Percentiles rank a stretch among this genome's conserved stretches.
Conservation (phyloP, 345 rosid genomes). For the Noccaea caerulescens region DNA sequence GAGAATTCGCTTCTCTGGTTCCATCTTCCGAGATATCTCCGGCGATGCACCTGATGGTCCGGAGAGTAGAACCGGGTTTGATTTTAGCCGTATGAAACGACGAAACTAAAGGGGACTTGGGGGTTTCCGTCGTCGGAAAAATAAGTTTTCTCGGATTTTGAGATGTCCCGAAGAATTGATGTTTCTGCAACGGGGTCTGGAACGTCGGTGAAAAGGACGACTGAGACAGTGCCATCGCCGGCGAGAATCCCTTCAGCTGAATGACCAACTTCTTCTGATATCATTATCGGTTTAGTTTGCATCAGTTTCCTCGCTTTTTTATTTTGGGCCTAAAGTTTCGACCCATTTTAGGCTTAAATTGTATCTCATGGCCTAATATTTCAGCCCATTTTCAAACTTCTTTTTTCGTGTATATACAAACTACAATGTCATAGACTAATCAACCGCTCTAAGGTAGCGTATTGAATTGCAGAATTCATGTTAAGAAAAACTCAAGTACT, state of each 20-base stretch:
- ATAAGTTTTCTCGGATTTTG: not conserved
- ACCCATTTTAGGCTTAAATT: not conserved
- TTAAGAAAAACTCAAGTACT: not conserved
- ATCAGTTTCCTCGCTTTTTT: slow-evolving; percentile 1
- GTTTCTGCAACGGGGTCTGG: slow-evolving; percentile 7
- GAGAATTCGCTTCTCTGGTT: slow-evolving; percentile 23
- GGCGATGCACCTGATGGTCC: slow-evolving; percentile 34
- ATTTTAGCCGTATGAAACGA: slow-evolving; percentile 2
- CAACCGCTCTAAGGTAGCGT: not conserved
- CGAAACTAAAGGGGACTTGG: slow-evolving; percentile 14
- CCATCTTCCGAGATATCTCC: slow-evolving; percentile 27
- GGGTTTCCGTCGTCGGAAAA: slow-evolving; percentile 7
- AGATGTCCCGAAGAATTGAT: not conserved
- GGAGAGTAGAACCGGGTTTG: slow-evolving; percentile 35
- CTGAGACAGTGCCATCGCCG: slow-evolving; percentile 47
- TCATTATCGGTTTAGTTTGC: not conserved
- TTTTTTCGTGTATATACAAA: too few relatives aligned
- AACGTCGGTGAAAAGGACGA: not conserved
- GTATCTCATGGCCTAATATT: not conserved
- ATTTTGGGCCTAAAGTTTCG: slow-evolving; percentile 6
- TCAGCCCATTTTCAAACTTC: not conserved
- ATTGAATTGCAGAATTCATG: not conserved
- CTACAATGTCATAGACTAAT: too few relatives aligned
- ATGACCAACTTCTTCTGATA: not conserved
- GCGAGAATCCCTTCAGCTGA: not conserved